Evolutionary conservation across 208 protist genomes (phyloP).

Genomic region (Leishmania arabica): DNA sequence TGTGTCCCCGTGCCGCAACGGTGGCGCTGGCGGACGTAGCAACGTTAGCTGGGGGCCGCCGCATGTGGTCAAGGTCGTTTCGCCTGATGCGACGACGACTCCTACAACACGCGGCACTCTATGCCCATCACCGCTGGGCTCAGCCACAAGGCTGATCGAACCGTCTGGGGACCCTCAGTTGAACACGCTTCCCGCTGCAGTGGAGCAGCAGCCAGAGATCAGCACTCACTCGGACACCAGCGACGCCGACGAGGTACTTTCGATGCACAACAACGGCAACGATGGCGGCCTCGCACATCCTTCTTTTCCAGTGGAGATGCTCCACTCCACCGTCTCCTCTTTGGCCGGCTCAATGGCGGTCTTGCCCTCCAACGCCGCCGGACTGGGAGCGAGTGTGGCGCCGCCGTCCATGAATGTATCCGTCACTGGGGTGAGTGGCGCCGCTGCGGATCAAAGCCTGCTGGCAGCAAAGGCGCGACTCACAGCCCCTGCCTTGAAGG

Average conservation of each 20-base stretch:
- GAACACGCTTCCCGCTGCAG: background rate
- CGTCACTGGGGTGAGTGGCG: background rate
- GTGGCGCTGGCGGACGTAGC: slow-evolving; percentile 3
- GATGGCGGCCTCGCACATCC: background rate
- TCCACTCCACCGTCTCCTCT: slow-evolving; percentile 4
- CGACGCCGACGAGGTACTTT: background rate
- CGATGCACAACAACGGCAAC: background rate
- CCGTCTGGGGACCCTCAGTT: background rate
- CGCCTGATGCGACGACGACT: background rate
- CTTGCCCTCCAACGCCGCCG: background rate
- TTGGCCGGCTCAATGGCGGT: background rate
- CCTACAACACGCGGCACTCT: background rate
- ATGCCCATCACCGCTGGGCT: background rate
- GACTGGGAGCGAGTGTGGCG: background rate
- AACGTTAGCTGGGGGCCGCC: slow-evolving; percentile 21
- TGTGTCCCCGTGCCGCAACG: background rate
- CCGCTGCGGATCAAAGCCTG: slow-evolving; percentile 1
- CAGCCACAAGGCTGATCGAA: background rate
- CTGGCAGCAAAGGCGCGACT: slow-evolving; percentile 13
- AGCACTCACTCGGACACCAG: background rate
- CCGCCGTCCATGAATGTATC: background rate
- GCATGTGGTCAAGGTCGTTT: background rate
- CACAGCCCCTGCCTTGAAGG: slow-evolving; percentile 8
- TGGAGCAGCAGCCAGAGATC: background rate
- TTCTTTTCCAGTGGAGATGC: background rate